phyloP scores from a whole-genome alignment of 352 stramenopile genomes.

The Globisporangium okanoganense region DNA sequence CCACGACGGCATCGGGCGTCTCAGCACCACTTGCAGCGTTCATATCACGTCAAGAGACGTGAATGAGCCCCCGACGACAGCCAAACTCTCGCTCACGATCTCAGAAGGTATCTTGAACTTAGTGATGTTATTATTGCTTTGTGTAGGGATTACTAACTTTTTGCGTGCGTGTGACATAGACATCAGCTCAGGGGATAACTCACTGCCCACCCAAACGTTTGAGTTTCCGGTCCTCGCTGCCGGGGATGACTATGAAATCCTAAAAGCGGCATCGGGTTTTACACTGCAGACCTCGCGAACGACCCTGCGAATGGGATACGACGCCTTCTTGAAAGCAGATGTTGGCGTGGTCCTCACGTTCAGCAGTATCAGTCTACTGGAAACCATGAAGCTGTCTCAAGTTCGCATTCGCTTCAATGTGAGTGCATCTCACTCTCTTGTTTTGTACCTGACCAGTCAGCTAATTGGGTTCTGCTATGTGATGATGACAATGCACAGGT shows the following conservation, averaged over 20 bases:
- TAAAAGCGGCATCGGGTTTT: neutral
- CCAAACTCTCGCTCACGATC: constrained; percentile 5
- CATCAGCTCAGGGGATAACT: neutral
- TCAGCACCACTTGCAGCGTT: constrained; percentile 25
- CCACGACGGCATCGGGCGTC: constrained; percentile 21
- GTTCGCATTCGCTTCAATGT: constrained; percentile 33
- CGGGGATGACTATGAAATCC: constrained; percentile 4
- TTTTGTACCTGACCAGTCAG: neutral
- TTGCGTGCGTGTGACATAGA: neutral
- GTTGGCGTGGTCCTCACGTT: constrained; percentile 18
- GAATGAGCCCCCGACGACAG: constrained; percentile 16
- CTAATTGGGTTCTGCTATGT: neutral
- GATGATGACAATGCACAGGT: neutral
- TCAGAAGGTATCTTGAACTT: constrained; percentile 3
- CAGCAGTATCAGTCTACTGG: constrained; percentile 20
- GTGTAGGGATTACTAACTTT: neutral
- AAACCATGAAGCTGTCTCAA: constrained; percentile 22
- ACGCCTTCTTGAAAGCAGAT: constrained; percentile 22
- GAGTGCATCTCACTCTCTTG: neutral
- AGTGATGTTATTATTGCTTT: neutral
- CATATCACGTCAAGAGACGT: constrained; percentile 19
- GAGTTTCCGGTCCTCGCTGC: neutral
- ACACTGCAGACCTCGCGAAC: constrained; percentile 13
- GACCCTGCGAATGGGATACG: constrained; percentile 27
- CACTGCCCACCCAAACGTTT: neutral